Base-by-base conservation (phyloP, 1,284 basidiomycete genomes). In the Fomes fomentarius region DNA sequence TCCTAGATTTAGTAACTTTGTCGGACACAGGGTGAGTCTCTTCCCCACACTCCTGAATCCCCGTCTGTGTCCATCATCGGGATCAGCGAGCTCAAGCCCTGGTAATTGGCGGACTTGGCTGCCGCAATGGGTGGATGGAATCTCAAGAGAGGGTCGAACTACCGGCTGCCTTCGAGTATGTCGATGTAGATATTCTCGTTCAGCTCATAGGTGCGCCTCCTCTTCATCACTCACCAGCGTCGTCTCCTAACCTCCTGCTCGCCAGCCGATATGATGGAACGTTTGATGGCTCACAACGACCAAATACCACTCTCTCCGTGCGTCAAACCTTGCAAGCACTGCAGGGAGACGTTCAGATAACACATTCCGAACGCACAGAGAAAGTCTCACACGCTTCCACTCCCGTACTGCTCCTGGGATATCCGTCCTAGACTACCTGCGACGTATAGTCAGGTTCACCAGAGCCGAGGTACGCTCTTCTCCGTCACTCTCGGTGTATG, bases 261-360 rank as follows among this genome's bases (percentile, higher is more conserved):
- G 42, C 31, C 68, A 94, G 93, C 93, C 61, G 91, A 96, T 71
- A 97, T 97, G 94, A 85, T 97, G 63, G 85, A 94, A 68, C 87
- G 94, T 60, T 77, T 98, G 62, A 94, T 95, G 73, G 79, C 82
- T 57, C 93, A 96, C 81, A 98, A 98, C 76, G 94, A 98, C 77
- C 85, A 85, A 70, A 94, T 98, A 71, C 91, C 91, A 58, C 77
- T 94, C 60, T 82, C 84, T 51, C 85, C 90, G 85, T 93, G 75
- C 64, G 88, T 82, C 47, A 50, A 37, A 59, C 56, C 55, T 50
- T 57, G 53, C 60, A 47, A 39, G 41, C 38, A 57, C 57, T 22
- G 54, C 59, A 60, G 62, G 48, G 47, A 63, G 65, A 47, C 50
- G 44, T 60, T 58, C 63, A 52, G 50, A 62, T 62, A 52, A 60